Percentiles rank a stretch among this genome's conserved stretches.
phyloP scores from a whole-genome alignment of 352 stramenopile species.

The Globisporangium splendens region DNA sequence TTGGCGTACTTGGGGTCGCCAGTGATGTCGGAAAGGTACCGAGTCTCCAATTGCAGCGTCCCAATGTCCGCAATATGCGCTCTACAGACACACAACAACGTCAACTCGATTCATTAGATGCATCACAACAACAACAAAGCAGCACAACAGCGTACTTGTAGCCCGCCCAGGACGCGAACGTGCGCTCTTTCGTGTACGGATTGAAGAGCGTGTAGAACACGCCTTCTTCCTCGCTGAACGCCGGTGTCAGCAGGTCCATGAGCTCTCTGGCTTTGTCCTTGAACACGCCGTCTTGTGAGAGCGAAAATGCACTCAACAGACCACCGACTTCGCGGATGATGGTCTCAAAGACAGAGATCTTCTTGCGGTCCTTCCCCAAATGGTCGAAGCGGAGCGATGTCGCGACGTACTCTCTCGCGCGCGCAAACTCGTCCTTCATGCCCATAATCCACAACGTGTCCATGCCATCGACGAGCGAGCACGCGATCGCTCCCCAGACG shows the following conservation, averaged over 20 bases:
- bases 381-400: slow-evolving; percentile 80
- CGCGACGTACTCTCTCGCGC: slow-evolving; percentile 86
- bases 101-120: neutral
- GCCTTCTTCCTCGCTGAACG: slow-evolving; percentile 88
- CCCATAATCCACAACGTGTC: slow-evolving; percentile 98
- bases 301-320: slow-evolving; percentile 93
- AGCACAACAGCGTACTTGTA: slow-evolving; percentile 24
- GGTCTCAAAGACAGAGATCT: slow-evolving; percentile 97
- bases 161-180: slow-evolving; percentile 34
- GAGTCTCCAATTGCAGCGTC: slow-evolving; percentile 81
- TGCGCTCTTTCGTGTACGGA: slow-evolving; percentile 57
- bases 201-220: slow-evolving; percentile 91
- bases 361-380: slow-evolving; percentile 44
- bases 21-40: slow-evolving; percentile 79
- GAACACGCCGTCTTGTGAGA: slow-evolving; percentile 86
- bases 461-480: slow-evolving; percentile 92
- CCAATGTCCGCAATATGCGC: slow-evolving; percentile 79
- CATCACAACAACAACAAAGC: neutral
- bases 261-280: slow-evolving; percentile 92
- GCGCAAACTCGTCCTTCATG: slow-evolving; percentile 89
- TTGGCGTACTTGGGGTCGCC: slow-evolving; percentile 67
- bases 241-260: slow-evolving; percentile 83
- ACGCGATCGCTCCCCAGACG: slow-evolving; percentile 88
- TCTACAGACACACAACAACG: slow-evolving; percentile 15
- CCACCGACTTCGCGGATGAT: slow-evolving; percentile 98